Conservation (phyloP, 2,329 filamentous ascomycete species). For the Phyllosticta ampelicida region DNA sequence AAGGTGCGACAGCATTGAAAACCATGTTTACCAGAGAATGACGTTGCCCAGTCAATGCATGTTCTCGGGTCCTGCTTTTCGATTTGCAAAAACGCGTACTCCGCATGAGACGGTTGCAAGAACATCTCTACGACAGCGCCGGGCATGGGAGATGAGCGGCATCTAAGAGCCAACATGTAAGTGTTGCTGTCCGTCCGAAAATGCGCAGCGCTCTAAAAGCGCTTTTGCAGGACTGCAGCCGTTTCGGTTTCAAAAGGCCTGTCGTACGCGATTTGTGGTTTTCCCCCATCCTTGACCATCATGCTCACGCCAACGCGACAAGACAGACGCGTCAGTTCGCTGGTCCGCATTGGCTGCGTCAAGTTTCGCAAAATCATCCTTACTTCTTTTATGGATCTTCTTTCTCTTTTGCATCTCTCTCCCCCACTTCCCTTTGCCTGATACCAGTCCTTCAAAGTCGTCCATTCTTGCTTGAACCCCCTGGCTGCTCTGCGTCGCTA, state of each 20-base stretch:
- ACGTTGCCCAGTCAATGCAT: not conserved
- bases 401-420: not conserved
- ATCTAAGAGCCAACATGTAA: not conserved
- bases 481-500: not conserved
- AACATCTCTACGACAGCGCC: not conserved
- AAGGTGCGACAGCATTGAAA: not conserved
- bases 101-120: not conserved
- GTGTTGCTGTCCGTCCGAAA: not conserved
- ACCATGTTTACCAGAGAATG: not conserved
- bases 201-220: not conserved
- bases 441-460: not conserved
- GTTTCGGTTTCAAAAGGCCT: not conserved
- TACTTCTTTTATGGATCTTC: not conserved
- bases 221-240: not conserved
- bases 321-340: not conserved
- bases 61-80: not conserved
- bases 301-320: not conserved
- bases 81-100: not conserved
- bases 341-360: not conserved
- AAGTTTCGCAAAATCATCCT: not conserved
- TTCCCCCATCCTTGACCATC: not conserved
- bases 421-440: not conserved
- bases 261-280: not conserved
- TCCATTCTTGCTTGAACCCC: not conserved
- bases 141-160: not conserved